These are phyloP conservation scores for Salix exigua DNA, from an alignment of 345 rosid genomes.

Conservation along the genomic window DNA sequence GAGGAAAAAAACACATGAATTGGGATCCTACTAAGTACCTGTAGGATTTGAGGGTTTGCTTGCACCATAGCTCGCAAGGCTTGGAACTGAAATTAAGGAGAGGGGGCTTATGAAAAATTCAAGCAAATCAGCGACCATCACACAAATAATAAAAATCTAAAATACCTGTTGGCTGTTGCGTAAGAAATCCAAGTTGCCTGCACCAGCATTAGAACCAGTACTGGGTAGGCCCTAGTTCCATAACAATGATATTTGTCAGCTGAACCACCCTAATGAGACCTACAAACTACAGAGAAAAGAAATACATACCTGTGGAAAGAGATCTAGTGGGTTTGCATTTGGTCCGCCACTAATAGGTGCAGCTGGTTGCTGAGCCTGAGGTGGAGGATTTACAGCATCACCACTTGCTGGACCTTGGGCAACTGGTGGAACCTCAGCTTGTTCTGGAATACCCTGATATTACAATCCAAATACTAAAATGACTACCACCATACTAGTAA, in stretches of 20 bases:
- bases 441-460: conserved; percentile 29
- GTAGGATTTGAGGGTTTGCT: conserved; percentile 43
- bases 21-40: conserved; percentile 16
- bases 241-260: neutral
- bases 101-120: neutral
- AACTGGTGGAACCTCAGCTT: conserved; percentile 21
- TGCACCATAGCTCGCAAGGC: conserved; percentile 45
- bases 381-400: conserved; percentile 15
- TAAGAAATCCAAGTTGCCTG: conserved; percentile 25
- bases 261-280: neutral
- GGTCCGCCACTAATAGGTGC: conserved; percentile 14
- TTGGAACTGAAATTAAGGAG: conserved; percentile 29
- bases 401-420: conserved; percentile 16
- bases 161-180: conserved; percentile 31
- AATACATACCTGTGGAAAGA: conserved; percentile 24
- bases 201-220: conserved; percentile 16
- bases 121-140: neutral
- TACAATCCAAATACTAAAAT: neutral
- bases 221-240: conserved; percentile 19
- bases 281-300: neutral
- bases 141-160: neutral
- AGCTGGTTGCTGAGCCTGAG: conserved; percentile 9
- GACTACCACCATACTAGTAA: neutral
- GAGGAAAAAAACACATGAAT: neutral
- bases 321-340: conserved; percentile 30